phyloP scores from a whole-genome alignment of 208 protist species.

The Wallacemonas rigidus region DNA sequence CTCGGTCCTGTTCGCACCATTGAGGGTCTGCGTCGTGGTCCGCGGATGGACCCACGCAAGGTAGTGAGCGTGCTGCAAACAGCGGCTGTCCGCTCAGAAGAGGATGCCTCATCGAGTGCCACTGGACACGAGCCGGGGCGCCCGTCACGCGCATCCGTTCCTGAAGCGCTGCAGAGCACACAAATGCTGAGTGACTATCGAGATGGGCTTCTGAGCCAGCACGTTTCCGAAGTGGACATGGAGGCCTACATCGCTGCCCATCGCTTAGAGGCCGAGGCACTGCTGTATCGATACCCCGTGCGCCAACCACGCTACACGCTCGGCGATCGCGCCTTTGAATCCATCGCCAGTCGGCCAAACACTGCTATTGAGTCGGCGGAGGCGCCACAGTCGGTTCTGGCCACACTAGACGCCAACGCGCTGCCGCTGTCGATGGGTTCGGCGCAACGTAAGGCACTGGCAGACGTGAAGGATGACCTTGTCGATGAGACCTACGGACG shows the following conservation, averaged over 20 bases:
- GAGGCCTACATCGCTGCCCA: constrained; percentile 53
- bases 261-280: constrained; percentile 63
- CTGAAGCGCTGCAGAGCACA: constrained; percentile 57
- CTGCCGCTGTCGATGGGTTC: background rate
- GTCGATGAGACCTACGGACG: constrained; percentile 58
- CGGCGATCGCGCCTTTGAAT: constrained; percentile 53
- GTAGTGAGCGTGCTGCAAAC: constrained; percentile 38
- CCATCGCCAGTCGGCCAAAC: background rate
- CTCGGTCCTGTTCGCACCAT: constrained; percentile 44
- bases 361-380: background rate
- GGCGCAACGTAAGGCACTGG: background rate
- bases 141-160: background rate
- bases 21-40: constrained; percentile 54
- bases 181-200: constrained; percentile 52
- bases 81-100: background rate
- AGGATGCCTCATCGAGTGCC: constrained; percentile 12
- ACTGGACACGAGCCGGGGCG: background rate
- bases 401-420: constrained; percentile 1
- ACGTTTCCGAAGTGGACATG: constrained; percentile 47
- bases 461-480: constrained; percentile 51
- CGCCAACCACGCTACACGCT: constrained; percentile 42
- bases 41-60: constrained; percentile 74
- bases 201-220: constrained; percentile 26
- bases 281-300: constrained; percentile 69
- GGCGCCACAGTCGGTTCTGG: background rate